These are phyloP conservation scores for Teratosphaeriaceae sp. DNA, from an alignment of 2,329 filamentous ascomycete genomes.

Conservation along the genomic window DNA sequence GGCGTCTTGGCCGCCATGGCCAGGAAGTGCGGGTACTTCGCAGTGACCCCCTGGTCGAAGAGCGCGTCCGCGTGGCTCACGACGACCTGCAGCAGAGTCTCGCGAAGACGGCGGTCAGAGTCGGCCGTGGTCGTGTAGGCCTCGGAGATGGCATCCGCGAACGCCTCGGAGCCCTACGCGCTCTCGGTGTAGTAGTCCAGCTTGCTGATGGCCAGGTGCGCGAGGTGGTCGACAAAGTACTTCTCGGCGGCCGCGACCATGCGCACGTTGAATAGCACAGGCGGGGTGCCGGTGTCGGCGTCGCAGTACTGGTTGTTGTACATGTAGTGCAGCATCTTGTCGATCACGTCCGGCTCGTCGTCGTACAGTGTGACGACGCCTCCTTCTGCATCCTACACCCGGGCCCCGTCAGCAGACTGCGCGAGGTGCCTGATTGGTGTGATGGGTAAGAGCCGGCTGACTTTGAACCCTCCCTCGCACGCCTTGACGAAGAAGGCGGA, in stretches of 20 bases:
- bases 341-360: slow-evolving; percentile 4
- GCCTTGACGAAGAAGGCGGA: slow-evolving; percentile 16
- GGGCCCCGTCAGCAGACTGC: background rate
- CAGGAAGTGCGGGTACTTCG: background rate
- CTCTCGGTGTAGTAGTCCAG: background rate
- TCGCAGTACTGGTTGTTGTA: slow-evolving; percentile 7
- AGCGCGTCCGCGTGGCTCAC: background rate
- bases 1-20: background rate
- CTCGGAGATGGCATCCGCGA: slow-evolving; percentile 3
- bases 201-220: slow-evolving; percentile 3
- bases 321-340: slow-evolving; percentile 6
- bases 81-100: background rate
- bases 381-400: background rate
- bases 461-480: slow-evolving; percentile 10
- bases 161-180: background rate
- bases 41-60: background rate
- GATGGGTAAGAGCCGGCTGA: no score
- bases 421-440: background rate
- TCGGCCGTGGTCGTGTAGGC: slow-evolving; percentile 1
- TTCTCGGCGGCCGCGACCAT: slow-evolving; percentile 8
- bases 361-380: slow-evolving; percentile 5
- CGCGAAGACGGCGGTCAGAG: background rate
- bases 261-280: slow-evolving; percentile 7
- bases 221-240: slow-evolving; percentile 7
- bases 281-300: background rate